Evolutionary conservation across 192 early-diverging fungal species (phyloP).

Genomic region (Helicostylum pulchrum): DNA sequence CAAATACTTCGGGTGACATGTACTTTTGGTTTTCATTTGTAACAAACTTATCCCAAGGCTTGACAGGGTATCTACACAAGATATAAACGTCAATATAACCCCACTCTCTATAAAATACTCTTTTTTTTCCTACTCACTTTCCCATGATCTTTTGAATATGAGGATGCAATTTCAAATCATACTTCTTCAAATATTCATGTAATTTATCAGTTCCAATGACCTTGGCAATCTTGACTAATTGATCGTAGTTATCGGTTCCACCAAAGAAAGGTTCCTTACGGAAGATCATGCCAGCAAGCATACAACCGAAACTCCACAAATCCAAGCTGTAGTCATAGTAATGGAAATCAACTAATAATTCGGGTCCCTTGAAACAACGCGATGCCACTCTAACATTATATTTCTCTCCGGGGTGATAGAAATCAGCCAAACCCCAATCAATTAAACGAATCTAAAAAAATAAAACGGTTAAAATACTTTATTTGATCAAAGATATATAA

Average conservation of each 20-base stretch:
- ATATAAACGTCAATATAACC: background rate
- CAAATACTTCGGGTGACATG: slow-evolving; percentile 77
- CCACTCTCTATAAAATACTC: too few species aligned
- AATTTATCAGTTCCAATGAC: slow-evolving; percentile 96
- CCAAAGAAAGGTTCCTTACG: slow-evolving; percentile 99
- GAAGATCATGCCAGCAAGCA: slow-evolving; percentile 99
- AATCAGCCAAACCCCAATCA: slow-evolving; percentile 99
- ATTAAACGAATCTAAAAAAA: slow-evolving; percentile 81
- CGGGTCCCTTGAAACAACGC: slow-evolving; percentile 98
- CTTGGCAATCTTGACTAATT: slow-evolving; percentile 97
- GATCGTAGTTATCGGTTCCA: slow-evolving; percentile 97
- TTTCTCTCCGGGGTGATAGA: slow-evolving; percentile 93
- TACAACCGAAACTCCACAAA: slow-evolving; percentile 99
- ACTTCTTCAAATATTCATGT: slow-evolving; percentile 89
- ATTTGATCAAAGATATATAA: background rate
- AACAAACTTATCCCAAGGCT: slow-evolving; percentile 85
- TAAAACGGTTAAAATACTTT: background rate
- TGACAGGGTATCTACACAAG: slow-evolving; percentile 51
- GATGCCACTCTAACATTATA: slow-evolving; percentile 99
- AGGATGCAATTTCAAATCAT: slow-evolving; percentile 85
- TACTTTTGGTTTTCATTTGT: slow-evolving; percentile 79
- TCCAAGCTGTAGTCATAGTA: slow-evolving; percentile 99
- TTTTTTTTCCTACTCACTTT: slow-evolving; percentile 34
- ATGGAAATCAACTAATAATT: slow-evolving; percentile 96
- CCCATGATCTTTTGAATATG: slow-evolving; percentile 90